Percentiles rank a stretch among this genome's conserved stretches.
Conservation (phyloP, 2,329 filamentous ascomycete genomes). For the Pezicula neosporulosa region DNA sequence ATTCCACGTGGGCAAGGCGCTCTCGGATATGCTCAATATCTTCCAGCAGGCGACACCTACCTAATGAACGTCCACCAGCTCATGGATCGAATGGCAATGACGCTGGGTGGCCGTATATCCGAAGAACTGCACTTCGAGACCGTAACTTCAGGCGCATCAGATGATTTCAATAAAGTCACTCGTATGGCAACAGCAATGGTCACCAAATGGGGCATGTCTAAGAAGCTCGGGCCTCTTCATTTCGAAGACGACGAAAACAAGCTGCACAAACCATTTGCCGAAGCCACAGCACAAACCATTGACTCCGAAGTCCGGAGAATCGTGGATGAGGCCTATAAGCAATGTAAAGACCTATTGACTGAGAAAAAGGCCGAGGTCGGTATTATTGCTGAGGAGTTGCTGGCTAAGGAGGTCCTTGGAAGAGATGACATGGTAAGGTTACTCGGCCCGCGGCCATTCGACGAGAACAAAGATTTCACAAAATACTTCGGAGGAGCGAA, state of each 20-base stretch:
- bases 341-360: constrained; percentile 78
- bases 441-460: constrained; percentile 79
- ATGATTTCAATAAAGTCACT: constrained; percentile 98
- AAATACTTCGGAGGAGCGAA: constrained; percentile 77
- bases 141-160: constrained; percentile 89
- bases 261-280: constrained; percentile 92
- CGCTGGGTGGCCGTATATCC: constrained; percentile 87
- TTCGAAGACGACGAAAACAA: constrained; percentile 82
- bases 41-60: constrained; percentile 89
- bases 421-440: constrained; percentile 91
- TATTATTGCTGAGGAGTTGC: constrained; percentile 86
- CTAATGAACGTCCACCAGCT: constrained; percentile 94
- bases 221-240: constrained; percentile 88
- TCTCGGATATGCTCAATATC: constrained; percentile 93
- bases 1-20: constrained; percentile 94
- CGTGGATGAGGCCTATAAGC: constrained; percentile 86
- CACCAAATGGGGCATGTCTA: constrained; percentile 98
- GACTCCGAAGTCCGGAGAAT: constrained; percentile 89
- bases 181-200: constrained; percentile 97
- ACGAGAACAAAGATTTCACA: constrained; percentile 79
- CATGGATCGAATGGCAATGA: constrained; percentile 99
- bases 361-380: constrained; percentile 88
- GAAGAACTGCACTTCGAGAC: constrained; percentile 97
- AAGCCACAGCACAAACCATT: constrained; percentile 88
- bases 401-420: constrained; percentile 86